Evolutionary conservation across 2,329 filamentous ascomycete species (phyloP).

Genomic region (Fusarium nygamai): DNA sequence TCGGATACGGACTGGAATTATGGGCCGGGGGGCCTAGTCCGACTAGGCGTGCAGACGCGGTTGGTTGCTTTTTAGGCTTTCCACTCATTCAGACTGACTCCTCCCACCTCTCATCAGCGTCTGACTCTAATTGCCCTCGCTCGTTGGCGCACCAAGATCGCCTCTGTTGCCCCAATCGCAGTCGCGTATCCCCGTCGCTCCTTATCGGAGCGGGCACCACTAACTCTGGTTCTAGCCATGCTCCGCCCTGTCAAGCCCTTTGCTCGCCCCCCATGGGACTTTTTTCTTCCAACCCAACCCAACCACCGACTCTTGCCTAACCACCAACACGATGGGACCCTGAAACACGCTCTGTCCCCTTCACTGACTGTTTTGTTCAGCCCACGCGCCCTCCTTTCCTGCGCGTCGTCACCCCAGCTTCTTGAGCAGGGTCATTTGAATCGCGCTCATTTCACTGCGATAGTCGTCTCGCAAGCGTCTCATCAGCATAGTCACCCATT

Average conservation of each 20-base stretch:
- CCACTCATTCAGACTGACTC: conserved; percentile 12
- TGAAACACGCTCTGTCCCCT: conserved; percentile 44
- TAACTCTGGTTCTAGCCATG: conserved; percentile 36
- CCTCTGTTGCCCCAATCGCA: conserved; percentile 30
- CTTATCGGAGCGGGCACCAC: conserved; percentile 31
- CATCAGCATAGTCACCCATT: conserved; percentile 25
- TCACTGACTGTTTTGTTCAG: conserved; percentile 33
- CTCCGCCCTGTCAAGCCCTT: conserved; percentile 41
- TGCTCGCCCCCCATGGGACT: conserved; percentile 39
- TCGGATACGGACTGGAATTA: conserved; percentile 40
- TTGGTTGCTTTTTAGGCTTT: conserved; percentile 40
- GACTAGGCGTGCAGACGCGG: conserved; percentile 34
- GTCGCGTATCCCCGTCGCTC: conserved; percentile 27
- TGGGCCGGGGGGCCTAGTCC: conserved; percentile 37
- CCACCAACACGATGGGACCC: conserved; percentile 38
- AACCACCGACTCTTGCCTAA: conserved; percentile 35
- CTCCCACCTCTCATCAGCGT: conserved; percentile 22
- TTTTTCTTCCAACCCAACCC: conserved; percentile 22
- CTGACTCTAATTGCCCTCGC: conserved; percentile 20
- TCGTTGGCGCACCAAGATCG: conserved; percentile 28
- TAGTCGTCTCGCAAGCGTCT: conserved; percentile 37
- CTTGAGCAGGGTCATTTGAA: neutral
- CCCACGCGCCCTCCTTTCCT: conserved; percentile 19
- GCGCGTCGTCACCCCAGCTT: conserved; percentile 32
- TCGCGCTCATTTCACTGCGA: conserved; percentile 2